These are phyloP conservation scores for Laetiporus sulphureus DNA, from an alignment of 1,284 basidiomycete species.

Conservation along the genomic window DNA sequence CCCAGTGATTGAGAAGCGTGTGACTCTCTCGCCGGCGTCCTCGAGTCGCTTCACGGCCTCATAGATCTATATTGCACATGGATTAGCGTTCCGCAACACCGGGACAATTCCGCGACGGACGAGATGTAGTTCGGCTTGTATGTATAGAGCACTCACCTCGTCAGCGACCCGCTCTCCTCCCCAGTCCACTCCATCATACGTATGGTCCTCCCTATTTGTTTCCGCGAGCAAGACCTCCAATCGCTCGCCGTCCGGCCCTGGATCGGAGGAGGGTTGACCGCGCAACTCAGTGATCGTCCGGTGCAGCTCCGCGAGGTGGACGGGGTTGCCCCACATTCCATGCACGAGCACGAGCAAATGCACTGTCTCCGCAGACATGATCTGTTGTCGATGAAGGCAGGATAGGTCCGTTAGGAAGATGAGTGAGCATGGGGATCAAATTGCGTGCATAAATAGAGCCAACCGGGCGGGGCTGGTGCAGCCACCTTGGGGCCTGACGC, in stretches of 20 bases:
- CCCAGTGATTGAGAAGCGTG: conserved; percentile 65
- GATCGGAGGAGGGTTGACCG: conserved; percentile 12
- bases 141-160: conserved; percentile 52
- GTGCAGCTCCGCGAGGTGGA: conserved; percentile 40
- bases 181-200: conserved; percentile 64
- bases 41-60: conserved; percentile 47
- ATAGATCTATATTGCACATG: conserved; percentile 34
- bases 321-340: conserved; percentile 80
- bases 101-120: not conserved
- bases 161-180: conserved; percentile 55
- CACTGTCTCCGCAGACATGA: too few relatives aligned
- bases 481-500: conserved; percentile 8
- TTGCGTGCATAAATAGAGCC: too few relatives aligned
- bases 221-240: conserved; percentile 39
- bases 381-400: too few relatives aligned
- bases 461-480: too few relatives aligned
- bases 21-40: conserved; percentile 47
- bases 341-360: conserved; percentile 57
- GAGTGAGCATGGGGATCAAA: too few relatives aligned
- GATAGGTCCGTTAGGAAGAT: too few relatives aligned
- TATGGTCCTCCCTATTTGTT: conserved; percentile 43
- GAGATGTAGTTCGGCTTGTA: too few relatives aligned
- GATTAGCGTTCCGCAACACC: conserved; percentile 4
- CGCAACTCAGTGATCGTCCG: conserved; percentile 37
- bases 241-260: conserved; percentile 23